These are phyloP conservation scores for Neolecta irregularis DNA, from an alignment of 1,139 yeast genomes.

Conservation along the genomic window DNA sequence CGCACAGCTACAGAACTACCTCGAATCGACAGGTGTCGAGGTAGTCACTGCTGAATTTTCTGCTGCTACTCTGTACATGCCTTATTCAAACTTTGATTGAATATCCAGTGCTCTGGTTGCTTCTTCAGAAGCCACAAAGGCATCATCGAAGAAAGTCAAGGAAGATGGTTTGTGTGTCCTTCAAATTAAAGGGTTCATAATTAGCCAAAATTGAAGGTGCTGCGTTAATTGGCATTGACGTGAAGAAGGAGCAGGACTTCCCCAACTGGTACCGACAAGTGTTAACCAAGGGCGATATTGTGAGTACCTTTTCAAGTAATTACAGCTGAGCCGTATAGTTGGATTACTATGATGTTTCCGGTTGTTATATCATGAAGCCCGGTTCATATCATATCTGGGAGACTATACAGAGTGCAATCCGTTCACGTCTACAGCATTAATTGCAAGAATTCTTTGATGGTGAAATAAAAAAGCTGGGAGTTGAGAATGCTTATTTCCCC, in stretches of 20 bases:
- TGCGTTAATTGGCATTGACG: slow-evolving; percentile 89
- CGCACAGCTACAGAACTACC: slow-evolving; percentile 35
- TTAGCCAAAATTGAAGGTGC: slow-evolving; percentile 32
- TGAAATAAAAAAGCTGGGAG: slow-evolving; percentile 74
- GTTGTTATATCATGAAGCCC: slow-evolving; percentile 96
- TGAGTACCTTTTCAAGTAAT: slow-evolving; percentile 20
- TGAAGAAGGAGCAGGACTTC: slow-evolving; percentile 80
- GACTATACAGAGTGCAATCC: slow-evolving; percentile 43
- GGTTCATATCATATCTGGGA: slow-evolving; percentile 94
- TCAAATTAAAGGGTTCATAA: slow-evolving; percentile 11
- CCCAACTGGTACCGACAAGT: slow-evolving; percentile 96
- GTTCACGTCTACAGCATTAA: neutral
- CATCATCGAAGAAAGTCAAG: too few species aligned
- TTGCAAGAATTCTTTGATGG: slow-evolving; percentile 50
- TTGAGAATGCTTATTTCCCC: slow-evolving; percentile 91
- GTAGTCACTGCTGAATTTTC: slow-evolving; percentile 43
- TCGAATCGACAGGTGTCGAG: slow-evolving; percentile 45
- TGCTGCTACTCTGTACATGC: slow-evolving; percentile 27
- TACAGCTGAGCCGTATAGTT: slow-evolving; percentile 22
- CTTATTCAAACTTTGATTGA: slow-evolving; percentile 26
- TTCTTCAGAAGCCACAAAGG: slow-evolving; percentile 6
- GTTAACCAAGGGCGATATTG: slow-evolving; percentile 81
- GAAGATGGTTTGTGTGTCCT: slow-evolving; percentile 5
- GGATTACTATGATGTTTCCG: slow-evolving; percentile 96
- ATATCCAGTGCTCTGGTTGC: slow-evolving; percentile 21